These are phyloP conservation scores for Pluteus cervinus DNA, from an alignment of 768 basidiomycete genomes.

Conservation along the genomic window DNA sequence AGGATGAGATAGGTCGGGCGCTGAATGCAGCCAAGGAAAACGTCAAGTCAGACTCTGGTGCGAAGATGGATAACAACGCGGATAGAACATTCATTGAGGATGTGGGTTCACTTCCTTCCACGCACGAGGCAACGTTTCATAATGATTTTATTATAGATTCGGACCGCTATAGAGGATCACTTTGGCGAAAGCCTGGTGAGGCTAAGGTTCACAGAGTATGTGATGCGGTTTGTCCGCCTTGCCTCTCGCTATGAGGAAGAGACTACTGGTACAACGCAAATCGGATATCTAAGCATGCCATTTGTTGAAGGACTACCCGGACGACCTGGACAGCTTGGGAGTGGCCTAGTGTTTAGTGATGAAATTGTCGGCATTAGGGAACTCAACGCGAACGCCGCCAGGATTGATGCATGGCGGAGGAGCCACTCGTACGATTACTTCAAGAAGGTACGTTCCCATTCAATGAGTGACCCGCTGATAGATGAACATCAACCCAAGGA, in stretches of 20 bases:
- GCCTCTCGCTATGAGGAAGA: slow-evolving; percentile 90
- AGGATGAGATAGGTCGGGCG: slow-evolving; percentile 64
- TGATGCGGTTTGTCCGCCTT: slow-evolving; percentile 78
- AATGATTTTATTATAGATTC: slow-evolving; percentile 46
- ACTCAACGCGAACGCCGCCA: slow-evolving; percentile 65
- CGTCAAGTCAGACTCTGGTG: slow-evolving; percentile 46
- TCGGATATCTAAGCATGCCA: slow-evolving; percentile 60
- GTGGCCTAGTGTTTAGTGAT: slow-evolving; percentile 75
- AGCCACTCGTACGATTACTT: slow-evolving; percentile 76
- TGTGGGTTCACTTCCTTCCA: slow-evolving; percentile 40
- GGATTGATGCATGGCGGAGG: slow-evolving; percentile 91
- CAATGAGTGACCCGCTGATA: slow-evolving; percentile 9
- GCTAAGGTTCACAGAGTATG: slow-evolving; percentile 86
- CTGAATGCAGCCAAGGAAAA: slow-evolving; percentile 59
- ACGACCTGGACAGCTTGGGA: slow-evolving; percentile 55
- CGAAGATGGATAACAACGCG: slow-evolving; percentile 52
- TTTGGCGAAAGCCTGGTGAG: slow-evolving; percentile 88
- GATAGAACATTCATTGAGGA: slow-evolving; percentile 94
- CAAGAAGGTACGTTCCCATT: slow-evolving; percentile 41
- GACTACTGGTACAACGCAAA: slow-evolving; percentile 65
- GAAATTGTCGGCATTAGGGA: slow-evolving; percentile 64
- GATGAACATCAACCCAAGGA: slow-evolving; percentile 46
- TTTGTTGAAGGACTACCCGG: slow-evolving; percentile 43
- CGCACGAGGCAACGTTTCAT: not conserved
- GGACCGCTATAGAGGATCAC: slow-evolving; percentile 82